Conservation (phyloP, 2,329 filamentous ascomycete genomes). For the Fusarium austroafricanum region DNA sequence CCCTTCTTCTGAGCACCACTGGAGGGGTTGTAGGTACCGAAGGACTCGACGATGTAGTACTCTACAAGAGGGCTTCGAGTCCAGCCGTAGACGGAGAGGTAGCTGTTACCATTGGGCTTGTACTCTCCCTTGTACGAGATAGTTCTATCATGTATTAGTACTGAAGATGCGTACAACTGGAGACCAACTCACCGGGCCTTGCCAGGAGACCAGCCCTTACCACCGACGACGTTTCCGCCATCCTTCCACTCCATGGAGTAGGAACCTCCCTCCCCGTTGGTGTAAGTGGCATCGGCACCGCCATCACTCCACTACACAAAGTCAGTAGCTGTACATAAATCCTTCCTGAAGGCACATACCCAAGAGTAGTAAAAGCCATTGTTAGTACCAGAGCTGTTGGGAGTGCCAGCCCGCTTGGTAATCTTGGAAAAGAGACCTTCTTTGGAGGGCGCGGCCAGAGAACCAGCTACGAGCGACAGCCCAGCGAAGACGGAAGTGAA, state of each 20-base stretch:
- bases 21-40: slow-evolving; percentile 49
- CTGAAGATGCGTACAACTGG: slow-evolving; percentile 1
- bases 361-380: slow-evolving; percentile 61
- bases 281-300: slow-evolving; percentile 57
- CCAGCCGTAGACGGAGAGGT: slow-evolving; percentile 56
- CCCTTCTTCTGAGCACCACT: slow-evolving; percentile 50
- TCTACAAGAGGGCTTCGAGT: slow-evolving; percentile 52
- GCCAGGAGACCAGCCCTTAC: slow-evolving; percentile 43
- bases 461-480: slow-evolving; percentile 41
- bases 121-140: slow-evolving; percentile 49
- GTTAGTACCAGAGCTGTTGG: slow-evolving; percentile 52
- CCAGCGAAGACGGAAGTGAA: slow-evolving; percentile 44
- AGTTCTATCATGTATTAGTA: slow-evolving; percentile 9
- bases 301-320: slow-evolving; percentile 57
- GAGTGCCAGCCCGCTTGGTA: slow-evolving; percentile 46
- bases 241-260: slow-evolving; percentile 60
- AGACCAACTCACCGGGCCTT: slow-evolving; percentile 18
- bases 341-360: not conserved
- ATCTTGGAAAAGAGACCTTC: slow-evolving; percentile 45
- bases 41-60: slow-evolving; percentile 55
- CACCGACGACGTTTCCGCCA: slow-evolving; percentile 43
- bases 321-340: not conserved
- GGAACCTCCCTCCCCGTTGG: slow-evolving; percentile 55
- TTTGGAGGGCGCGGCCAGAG: slow-evolving; percentile 33
- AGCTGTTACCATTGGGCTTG: slow-evolving; percentile 52